Conservation (phyloP, 352 stramenopile species). For the Pythium oligandrum region DNA sequence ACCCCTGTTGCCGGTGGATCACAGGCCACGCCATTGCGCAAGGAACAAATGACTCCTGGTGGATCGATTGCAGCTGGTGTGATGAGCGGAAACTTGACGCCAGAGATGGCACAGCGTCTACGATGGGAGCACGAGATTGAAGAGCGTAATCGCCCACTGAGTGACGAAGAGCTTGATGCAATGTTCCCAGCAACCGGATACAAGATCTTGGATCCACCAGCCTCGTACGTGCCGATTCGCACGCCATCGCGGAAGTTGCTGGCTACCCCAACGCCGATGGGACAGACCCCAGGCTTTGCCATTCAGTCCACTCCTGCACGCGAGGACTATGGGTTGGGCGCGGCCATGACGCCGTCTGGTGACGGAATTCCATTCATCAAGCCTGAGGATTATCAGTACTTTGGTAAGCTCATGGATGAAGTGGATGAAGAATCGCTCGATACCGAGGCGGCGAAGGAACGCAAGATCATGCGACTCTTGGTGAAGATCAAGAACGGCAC, state of each 20-base stretch:
- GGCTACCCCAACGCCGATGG: constrained; percentile 94
- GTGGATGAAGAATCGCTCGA: constrained; percentile 83
- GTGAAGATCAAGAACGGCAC: constrained; percentile 99
- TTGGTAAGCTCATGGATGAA: constrained; percentile 94
- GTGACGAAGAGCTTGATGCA: constrained; percentile 95
- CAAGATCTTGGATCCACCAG: constrained; percentile 93
- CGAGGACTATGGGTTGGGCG: constrained; percentile 71
- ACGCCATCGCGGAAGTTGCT: constrained; percentile 95
- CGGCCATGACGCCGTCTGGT: constrained; percentile 51
- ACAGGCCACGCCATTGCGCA: constrained; percentile 46
- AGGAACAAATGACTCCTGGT: constrained; percentile 64
- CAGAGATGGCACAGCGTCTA: constrained; percentile 90
- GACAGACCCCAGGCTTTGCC: constrained; percentile 87
- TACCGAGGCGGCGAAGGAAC: constrained; percentile 93
- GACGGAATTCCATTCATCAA: constrained; percentile 97
- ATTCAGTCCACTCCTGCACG: constrained; percentile 78
- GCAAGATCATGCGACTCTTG: constrained; percentile 97
- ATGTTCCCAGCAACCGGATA: constrained; percentile 96
- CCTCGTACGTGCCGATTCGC: constrained; percentile 94
- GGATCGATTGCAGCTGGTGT: constrained; percentile 50
- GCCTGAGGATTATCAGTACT: constrained; percentile 98
- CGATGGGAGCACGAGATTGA: constrained; percentile 96
- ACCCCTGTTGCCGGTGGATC: constrained; percentile 78
- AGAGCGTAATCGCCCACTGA: constrained; percentile 94
- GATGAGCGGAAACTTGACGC: constrained; percentile 71